Evolutionary conservation across 495 filamentous ascomycete species (phyloP).

Genomic region (Penicillium macrosclerotiorum): DNA sequence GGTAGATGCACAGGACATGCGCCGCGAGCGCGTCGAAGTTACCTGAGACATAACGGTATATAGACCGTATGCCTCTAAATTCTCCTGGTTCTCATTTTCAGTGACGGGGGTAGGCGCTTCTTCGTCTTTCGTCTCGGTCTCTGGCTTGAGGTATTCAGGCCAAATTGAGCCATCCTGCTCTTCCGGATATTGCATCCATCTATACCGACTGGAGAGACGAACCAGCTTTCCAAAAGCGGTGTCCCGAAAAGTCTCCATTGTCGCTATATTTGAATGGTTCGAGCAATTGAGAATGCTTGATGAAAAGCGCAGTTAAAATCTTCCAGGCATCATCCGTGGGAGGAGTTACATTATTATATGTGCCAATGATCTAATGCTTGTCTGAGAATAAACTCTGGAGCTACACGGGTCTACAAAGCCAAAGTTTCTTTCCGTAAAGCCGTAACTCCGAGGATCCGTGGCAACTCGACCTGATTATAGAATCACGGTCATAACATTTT

Average conservation of each 20-base stretch:
- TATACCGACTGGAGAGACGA: conserved; percentile 25
- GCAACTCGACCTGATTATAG: neutral
- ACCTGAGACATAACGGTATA: conserved; percentile 25
- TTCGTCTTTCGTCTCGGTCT: conserved; percentile 26
- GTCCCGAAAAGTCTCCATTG: conserved; percentile 26
- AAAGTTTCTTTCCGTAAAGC: neutral
- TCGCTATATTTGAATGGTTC: neutral
- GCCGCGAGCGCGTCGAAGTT: conserved; percentile 10
- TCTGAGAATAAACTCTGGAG: neutral
- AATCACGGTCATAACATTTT: too few relatives aligned
- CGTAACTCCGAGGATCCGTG: neutral
- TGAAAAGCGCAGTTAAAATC: neutral
- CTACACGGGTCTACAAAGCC: neutral
- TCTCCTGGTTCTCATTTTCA: conserved; percentile 18
- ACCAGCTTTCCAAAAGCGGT: conserved; percentile 36
- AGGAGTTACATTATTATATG: neutral
- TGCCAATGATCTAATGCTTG: neutral
- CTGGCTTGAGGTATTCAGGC: conserved; percentile 33
- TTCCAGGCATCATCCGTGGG: too few relatives aligned
- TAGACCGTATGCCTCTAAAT: conserved; percentile 12
- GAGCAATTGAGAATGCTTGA: neutral
- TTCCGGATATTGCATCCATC: conserved; percentile 33
- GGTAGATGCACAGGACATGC: conserved; percentile 9
- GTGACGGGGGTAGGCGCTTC: conserved; percentile 12
- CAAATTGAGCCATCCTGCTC: conserved; percentile 32